A percentile compares a stretch with the other conserved stretches of the same genome.
These are phyloP conservation scores for Spathaspora girioi DNA, from an alignment of 805 yeast species.

Conservation along the genomic window DNA sequence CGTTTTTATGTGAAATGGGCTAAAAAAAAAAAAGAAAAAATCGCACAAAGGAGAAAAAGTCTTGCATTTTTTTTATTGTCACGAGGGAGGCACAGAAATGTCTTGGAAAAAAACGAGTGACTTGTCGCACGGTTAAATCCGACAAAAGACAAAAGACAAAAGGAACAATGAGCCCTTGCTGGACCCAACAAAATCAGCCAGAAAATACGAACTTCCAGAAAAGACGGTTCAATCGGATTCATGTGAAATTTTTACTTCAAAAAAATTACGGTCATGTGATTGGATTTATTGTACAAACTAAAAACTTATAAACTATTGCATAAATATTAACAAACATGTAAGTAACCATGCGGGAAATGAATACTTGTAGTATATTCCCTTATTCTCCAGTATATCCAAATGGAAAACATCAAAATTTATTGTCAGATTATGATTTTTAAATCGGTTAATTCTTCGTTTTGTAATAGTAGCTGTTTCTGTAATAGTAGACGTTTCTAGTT, in stretches of 20 bases:
- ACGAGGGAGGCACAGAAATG: not conserved
- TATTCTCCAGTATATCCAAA: not conserved
- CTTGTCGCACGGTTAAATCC: not conserved
- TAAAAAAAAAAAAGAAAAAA: not conserved
- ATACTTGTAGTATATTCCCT: not conserved
- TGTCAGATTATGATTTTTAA: conserved; percentile 1
- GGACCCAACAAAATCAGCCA: not conserved
- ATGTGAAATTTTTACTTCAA: too few species aligned
- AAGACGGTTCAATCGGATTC: too few species aligned
- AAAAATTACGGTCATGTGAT: too few species aligned
- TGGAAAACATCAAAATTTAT: conserved; percentile 7
- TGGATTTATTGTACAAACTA: not conserved
- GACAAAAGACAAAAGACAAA: not conserved
- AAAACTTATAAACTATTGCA: too few species aligned
- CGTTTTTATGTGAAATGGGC: not conserved
- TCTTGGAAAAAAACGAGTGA: not conserved
- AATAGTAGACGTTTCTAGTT: not conserved
- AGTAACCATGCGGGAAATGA: not conserved
- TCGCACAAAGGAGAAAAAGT: not conserved
- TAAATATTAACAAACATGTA: not conserved
- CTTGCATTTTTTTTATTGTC: not conserved
- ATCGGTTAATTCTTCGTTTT: not conserved
- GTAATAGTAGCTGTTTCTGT: not conserved
- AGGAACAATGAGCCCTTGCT: not conserved
- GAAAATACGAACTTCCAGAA: not conserved